phyloP scores from a whole-genome alignment of 371 early-diverging fungal species.

The Coemansia sp. region DNA sequence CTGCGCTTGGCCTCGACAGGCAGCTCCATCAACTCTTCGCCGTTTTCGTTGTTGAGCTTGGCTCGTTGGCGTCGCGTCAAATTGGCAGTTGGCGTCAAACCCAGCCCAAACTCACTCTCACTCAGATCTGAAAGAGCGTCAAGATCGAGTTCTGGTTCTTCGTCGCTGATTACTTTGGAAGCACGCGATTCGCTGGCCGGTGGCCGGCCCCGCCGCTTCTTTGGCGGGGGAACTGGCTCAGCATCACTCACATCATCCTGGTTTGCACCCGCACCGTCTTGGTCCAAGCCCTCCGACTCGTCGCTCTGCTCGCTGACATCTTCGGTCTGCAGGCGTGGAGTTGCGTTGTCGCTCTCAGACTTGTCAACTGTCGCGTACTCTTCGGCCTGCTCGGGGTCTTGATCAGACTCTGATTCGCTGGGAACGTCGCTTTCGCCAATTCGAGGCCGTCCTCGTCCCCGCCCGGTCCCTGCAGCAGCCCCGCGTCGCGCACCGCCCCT shows the following conservation, averaged over 20 bases:
- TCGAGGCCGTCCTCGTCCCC: not conserved
- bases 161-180: constrained; percentile 16
- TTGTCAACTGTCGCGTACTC: constrained; percentile 8
- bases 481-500: not conserved
- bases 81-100: constrained; percentile 12
- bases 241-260: constrained; percentile 28
- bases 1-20: constrained; percentile 64
- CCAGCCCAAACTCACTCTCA: constrained; percentile 10
- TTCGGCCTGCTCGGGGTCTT: constrained; percentile 38
- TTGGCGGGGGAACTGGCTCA: constrained; percentile 17
- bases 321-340: constrained; percentile 27
- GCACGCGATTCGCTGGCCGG: constrained; percentile 25
- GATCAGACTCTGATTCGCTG: constrained; percentile 3
- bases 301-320: constrained; percentile 33
- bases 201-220: constrained; percentile 4
- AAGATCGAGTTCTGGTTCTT: constrained; percentile 3
- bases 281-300: constrained; percentile 26
- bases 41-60: constrained; percentile 59
- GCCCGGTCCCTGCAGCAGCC: not conserved
- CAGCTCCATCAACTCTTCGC: constrained; percentile 66
- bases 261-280: not conserved
- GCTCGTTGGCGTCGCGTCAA: constrained; percentile 76
- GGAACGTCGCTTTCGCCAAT: not conserved
- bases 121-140: constrained; percentile 9
- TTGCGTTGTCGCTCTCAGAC: constrained; percentile 11